These are phyloP conservation scores for Craterostigma plantagineum DNA, from an alignment of 257 asterid genomes.

Conservation along the genomic window DNA sequence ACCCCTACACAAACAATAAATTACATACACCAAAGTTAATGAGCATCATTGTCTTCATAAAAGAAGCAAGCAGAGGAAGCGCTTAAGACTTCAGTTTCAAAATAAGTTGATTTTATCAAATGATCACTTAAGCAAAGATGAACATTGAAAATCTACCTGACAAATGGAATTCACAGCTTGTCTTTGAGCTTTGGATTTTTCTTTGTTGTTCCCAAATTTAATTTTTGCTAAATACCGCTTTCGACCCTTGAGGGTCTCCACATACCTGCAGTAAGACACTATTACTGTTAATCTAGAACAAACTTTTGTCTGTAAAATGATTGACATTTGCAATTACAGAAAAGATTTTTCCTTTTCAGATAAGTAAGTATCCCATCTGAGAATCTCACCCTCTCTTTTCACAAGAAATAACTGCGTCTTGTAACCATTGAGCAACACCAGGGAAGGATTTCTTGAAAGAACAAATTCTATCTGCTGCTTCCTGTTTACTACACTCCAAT, in stretches of 20 bases:
- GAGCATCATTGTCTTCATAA: too few species aligned
- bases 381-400: constrained; percentile 66
- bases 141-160: constrained; percentile 36
- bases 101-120: not conserved
- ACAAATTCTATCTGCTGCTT: constrained; percentile 66
- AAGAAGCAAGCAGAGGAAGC: too few species aligned
- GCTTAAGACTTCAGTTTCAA: too few species aligned
- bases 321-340: not conserved
- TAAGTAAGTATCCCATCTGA: not conserved
- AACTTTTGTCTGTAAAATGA: too few species aligned
- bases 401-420: constrained; percentile 66
- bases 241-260: constrained; percentile 74
- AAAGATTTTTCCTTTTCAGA: too few species aligned
- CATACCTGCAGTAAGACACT: constrained; percentile 35
- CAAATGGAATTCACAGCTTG: constrained; percentile 98
- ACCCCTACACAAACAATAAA: constrained; percentile 39
- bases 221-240: constrained; percentile 87
- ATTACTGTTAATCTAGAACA: too few species aligned
- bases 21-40: not conserved
- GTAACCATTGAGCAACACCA: constrained; percentile 86
- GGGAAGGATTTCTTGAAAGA: constrained; percentile 74
- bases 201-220: constrained; percentile 64
- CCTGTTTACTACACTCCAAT: constrained; percentile 60
- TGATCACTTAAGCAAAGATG: too few species aligned
- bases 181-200: constrained; percentile 87